phyloP scores from a whole-genome alignment of 2,329 filamentous ascomycete species.

The Botryotinia calthae region DNA sequence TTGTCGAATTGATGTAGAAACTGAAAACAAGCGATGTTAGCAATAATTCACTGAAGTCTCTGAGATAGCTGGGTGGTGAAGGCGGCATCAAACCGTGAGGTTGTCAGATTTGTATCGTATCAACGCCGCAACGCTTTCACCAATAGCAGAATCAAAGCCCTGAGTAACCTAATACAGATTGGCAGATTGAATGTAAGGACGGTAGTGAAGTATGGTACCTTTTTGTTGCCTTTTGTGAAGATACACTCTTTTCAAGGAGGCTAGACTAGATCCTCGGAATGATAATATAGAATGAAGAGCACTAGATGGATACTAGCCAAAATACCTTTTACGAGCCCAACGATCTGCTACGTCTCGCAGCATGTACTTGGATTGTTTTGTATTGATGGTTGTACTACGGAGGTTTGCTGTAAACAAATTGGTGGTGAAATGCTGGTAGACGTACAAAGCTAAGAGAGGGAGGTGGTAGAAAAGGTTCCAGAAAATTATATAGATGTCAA shows the following conservation, averaged over 20 bases:
- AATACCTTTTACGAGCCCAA: conserved; percentile 47
- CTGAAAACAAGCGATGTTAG: conserved; percentile 20
- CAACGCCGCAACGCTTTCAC: conserved; percentile 3
- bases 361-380: conserved; percentile 44
- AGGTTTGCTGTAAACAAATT: not conserved
- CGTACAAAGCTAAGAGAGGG: not conserved
- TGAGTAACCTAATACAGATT: not conserved
- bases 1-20: not conserved
- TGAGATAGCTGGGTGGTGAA: not conserved
- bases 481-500: not conserved
- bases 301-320: conserved; percentile 39
- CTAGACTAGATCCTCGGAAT: conserved; percentile 5
- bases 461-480: conserved; percentile 1
- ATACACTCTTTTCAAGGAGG: conserved; percentile 1
- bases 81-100: not conserved
- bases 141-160: not conserved
- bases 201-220: conserved; percentile 5
- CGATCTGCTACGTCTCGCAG: conserved; percentile 51
- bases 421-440: not conserved
- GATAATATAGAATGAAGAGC: conserved; percentile 18
- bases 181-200: not conserved
- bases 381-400: not conserved
- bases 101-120: conserved; percentile 5
- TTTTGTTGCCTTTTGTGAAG: conserved; percentile 15
- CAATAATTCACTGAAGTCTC: conserved; percentile 9